These are phyloP conservation scores for Sphaerulina musiva DNA, from an alignment of 2,329 filamentous ascomycete genomes.

Conservation along the genomic window DNA sequence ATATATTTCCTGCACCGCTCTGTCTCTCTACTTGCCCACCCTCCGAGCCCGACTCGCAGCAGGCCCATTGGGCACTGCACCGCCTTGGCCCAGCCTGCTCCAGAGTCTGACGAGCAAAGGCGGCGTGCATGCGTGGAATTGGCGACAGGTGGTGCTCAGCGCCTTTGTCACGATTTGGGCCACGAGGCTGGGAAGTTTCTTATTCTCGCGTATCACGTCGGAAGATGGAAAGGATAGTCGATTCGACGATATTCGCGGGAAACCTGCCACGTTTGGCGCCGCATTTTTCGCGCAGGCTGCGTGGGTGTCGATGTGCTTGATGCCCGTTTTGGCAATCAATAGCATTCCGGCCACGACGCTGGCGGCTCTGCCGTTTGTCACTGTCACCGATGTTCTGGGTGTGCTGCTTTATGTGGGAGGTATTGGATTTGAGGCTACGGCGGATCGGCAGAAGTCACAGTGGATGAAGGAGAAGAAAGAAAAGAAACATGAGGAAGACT, in stretches of 20 bases:
- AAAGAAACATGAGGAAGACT: constrained; percentile 62
- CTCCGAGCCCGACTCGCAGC: constrained; percentile 50
- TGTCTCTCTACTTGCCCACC: constrained; percentile 56
- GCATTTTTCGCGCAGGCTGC: constrained; percentile 57
- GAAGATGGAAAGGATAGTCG: constrained; percentile 54
- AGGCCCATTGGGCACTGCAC: constrained; percentile 34
- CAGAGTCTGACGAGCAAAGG: constrained; percentile 41
- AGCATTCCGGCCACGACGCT: constrained; percentile 51
- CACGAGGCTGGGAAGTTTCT: constrained; percentile 54
- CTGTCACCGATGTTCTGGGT: constrained; percentile 52
- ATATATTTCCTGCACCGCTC: constrained; percentile 57
- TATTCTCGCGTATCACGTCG: constrained; percentile 55
- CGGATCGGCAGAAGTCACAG: constrained; percentile 57
- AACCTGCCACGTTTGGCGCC: constrained; percentile 48
- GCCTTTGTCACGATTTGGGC: constrained; percentile 58
- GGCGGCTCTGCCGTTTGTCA: constrained; percentile 45
- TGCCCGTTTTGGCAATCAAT: constrained; percentile 60
- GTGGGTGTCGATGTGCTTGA: constrained; percentile 61
- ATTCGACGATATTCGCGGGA: constrained; percentile 50
- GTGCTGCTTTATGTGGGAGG: constrained; percentile 54
- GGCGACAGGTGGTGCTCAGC: constrained; percentile 53
- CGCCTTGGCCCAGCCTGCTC: constrained; percentile 45
- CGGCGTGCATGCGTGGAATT: constrained; percentile 48
- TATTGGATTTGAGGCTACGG: constrained; percentile 54
- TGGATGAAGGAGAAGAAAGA: constrained; percentile 57